Evolutionary conservation across 2,329 filamentous ascomycete genomes (phyloP), one percentile per base, ranked within the genome.

Genomic region (Botrytis elliptica): DNA sequence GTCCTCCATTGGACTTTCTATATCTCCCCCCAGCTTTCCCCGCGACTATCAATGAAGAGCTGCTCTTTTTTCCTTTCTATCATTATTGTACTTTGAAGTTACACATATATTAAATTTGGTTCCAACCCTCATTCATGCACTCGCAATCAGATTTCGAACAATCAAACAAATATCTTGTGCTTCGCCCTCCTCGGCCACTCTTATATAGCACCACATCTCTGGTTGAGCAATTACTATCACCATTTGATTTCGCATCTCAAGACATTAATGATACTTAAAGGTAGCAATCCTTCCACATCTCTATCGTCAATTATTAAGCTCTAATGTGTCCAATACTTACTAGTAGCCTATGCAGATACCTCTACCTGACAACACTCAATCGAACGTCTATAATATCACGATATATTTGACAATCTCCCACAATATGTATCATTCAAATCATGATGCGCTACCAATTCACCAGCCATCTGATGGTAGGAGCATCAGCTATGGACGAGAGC

Each of bases 341-440:
- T 57, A 68, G 66, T 25, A 71, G 60, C 70, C 62, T 71, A 71
- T 71, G 70, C 70, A 71, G 60, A 71, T 71, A 71, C 70, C 70
- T 71, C 46, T 57, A 66, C 46, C 70, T 12, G 60, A 55, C 7
- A 57, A 62, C 36, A 57, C 22, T 33, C 46, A 18, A 38, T 33
- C 44, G 10, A 71, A 62, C 22, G 60, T 71, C 70, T 71, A 71
- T 52, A 65, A 57, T 42, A 71, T 71, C 60, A 20, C 44, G 49
- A 71, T 66, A 49, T 71, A 71, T 57, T 57, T 71, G 59, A 57
- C 70, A 55, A 38, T 66, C n/a, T 66, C 59, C 25, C 40, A 36
- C 49, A 71, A 66, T 4, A 71, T 71, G 70, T 71, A 71, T 20
- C 70, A 71, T 38, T 65, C 60, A n/a, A 66, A 65, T 38, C 70